Conservation (phyloP, 2,329 filamentous ascomycete species). For the Cladophialophora yegresii region DNA sequence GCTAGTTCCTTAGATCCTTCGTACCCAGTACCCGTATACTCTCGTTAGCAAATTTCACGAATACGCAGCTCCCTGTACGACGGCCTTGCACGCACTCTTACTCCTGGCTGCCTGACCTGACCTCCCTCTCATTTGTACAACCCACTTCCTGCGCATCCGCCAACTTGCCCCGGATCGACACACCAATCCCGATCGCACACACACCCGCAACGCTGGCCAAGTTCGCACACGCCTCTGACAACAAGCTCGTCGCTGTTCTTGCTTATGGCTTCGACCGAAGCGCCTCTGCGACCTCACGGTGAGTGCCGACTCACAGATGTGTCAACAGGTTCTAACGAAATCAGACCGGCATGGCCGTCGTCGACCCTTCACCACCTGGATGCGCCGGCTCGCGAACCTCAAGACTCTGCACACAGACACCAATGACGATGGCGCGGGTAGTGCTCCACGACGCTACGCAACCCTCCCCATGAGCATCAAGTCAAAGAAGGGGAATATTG, state of each 20-base stretch:
- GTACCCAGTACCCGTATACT: neutral
- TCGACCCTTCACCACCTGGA: slow-evolving; percentile 87
- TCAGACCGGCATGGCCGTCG: slow-evolving; percentile 72
- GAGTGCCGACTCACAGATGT: slow-evolving; percentile 4
- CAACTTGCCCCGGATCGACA: neutral
- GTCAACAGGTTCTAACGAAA: slow-evolving; percentile 8
- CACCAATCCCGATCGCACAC: neutral
- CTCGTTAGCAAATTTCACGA: neutral
- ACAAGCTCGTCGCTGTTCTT: neutral
- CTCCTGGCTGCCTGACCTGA: slow-evolving; percentile 5
- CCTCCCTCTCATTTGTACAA: neutral
- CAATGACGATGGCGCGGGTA: slow-evolving; percentile 35
- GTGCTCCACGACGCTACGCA: slow-evolving; percentile 30
- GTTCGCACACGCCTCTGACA: neutral
- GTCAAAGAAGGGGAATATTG: slow-evolving; percentile 61
- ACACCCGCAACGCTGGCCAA: neutral
- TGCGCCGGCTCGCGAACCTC: slow-evolving; percentile 88
- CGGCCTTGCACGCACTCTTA: neutral
- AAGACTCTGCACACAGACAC: slow-evolving; percentile 69
- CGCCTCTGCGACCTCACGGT: slow-evolving; percentile 34
- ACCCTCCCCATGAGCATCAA: slow-evolving; percentile 28
- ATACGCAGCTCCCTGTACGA: slow-evolving; percentile 6
- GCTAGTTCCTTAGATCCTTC: neutral
- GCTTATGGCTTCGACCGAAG: slow-evolving; percentile 36
- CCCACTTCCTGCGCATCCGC: slow-evolving; percentile 8